phyloP scores from a whole-genome alignment of 225 moss, liverwort and hornwort genomes.

The Thuidium tamariscinum region DNA sequence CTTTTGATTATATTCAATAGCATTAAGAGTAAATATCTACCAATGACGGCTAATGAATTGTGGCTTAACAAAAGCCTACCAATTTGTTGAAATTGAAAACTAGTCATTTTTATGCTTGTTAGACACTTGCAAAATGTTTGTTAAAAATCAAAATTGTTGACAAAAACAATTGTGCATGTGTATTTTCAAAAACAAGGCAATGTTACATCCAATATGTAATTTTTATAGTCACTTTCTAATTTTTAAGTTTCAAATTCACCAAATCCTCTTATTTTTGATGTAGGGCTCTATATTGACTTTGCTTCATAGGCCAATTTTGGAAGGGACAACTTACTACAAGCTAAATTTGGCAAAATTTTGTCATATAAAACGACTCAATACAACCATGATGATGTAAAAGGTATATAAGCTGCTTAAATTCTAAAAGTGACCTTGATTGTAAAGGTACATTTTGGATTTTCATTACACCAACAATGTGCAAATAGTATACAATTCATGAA shows the following conservation, averaged over 20 bases:
- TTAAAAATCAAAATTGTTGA: neutral
- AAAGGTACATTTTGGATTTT: too few relatives aligned
- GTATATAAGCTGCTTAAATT: fast-evolving
- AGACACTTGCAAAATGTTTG: neutral
- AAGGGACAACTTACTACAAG: too few relatives aligned
- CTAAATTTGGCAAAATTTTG: too few relatives aligned
- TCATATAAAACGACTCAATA: too few relatives aligned
- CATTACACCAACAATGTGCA: neutral
- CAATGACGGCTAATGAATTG: neutral
- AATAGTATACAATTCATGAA: neutral
- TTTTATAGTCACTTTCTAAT: neutral
- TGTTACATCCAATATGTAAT: neutral
- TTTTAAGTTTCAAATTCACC: neutral
- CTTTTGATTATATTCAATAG: too few relatives aligned
- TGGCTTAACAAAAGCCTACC: neutral
- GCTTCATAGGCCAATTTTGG: too few relatives aligned
- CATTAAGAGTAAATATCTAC: too few relatives aligned
- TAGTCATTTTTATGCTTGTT: too few relatives aligned
- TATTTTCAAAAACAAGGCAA: neutral
- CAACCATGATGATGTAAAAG: neutral
- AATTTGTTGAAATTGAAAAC: neutral
- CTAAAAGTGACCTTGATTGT: neutral
- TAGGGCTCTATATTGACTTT: too few relatives aligned
- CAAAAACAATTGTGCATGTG: neutral
- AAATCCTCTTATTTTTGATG: too few relatives aligned